Base-by-base conservation (phyloP, 148 eudicot genomes). In the Dysphania ambrosioides region DNA sequence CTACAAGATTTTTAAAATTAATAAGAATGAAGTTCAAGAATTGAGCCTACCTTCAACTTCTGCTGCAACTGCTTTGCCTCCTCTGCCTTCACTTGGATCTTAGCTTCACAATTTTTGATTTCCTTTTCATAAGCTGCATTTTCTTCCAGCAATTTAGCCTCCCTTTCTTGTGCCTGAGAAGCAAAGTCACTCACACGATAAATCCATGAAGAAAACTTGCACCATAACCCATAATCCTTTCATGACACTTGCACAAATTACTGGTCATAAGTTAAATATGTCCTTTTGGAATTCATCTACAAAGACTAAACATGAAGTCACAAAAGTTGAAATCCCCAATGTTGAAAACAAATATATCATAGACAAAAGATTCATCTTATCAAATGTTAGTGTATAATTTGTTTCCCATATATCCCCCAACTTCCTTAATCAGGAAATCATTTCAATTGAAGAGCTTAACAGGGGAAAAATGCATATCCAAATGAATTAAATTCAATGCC, bases 51-150 rank as follows among this genome's bases (percentile, higher is more conserved):
- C 98, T 92, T 82, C 72, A 95, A 81, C 79, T 82, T 90, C 57
- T 80, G 80, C 56, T 71, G 84, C 75, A 95, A 87, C 26, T 75
- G 73, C 62, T 84, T 81, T 27, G 85, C 88, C 83, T 92, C 98
- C 80, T 85, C 87, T 67, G 81, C 55, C 83, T 87, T 95, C 81
- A 92, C 98, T 60, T 86, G 93, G 73, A 95, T 86, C 84, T 87
- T 95, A 32, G 76, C 78, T 82, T 88, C 86, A 70, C 97, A 92
- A 68, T 80, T 72, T 2, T 87, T 85, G 80, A 95, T 89, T 71
- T 87, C 96, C 41, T 86, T 88, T 83, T 91, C 91, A 73, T 78
- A 86, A 57, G 89, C 97, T 65, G 80, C 88, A 87, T 89, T 93
- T 87, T 93, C 91, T 82, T 91, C 97, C 73, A 82, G 86, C 81